Percentiles rank a stretch among this genome's conserved stretches.
These are phyloP conservation scores for Ceratocystis albifundus DNA, from an alignment of 2,329 filamentous ascomycete genomes.

Conservation along the genomic window DNA sequence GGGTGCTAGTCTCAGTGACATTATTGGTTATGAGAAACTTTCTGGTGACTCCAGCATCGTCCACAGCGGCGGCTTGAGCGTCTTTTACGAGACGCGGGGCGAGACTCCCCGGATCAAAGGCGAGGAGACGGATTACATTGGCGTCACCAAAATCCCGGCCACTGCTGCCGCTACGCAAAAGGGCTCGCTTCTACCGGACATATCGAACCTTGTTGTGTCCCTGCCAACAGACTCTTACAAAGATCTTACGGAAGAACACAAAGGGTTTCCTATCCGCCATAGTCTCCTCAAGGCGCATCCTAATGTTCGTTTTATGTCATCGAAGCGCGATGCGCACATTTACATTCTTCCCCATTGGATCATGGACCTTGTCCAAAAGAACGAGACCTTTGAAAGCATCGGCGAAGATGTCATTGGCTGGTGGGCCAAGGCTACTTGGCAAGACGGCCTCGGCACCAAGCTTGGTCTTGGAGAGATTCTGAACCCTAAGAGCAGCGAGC, in stretches of 20 bases:
- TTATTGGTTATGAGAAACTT: conserved; percentile 39
- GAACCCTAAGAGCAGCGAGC: conserved; percentile 17
- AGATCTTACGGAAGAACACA: conserved; percentile 66
- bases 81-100: conserved; percentile 80
- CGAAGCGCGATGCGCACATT: conserved; percentile 81
- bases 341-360: conserved; percentile 93
- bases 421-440: conserved; percentile 94
- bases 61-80: conserved; percentile 65
- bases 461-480: conserved; percentile 38
- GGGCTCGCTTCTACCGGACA: conserved; percentile 52
- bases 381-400: conserved; percentile 75
- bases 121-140: conserved; percentile 87
- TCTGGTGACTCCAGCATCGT: conserved; percentile 31
- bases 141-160: conserved; percentile 55
- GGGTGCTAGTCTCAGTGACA: conserved; percentile 55
- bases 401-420: conserved; percentile 86
- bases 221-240: conserved; percentile 83
- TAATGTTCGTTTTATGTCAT: conserved; percentile 66
- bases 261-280: conserved; percentile 61
- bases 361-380: conserved; percentile 66
- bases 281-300: conserved; percentile 64
- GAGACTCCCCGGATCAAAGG: conserved; percentile 63
- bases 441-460: conserved; percentile 66
- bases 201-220: conserved; percentile 72
- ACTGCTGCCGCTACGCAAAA: conserved; percentile 46